Conservation (phyloP, 176 grass and related monocot genomes). For the Rhynchospora breviuscula region DNA sequence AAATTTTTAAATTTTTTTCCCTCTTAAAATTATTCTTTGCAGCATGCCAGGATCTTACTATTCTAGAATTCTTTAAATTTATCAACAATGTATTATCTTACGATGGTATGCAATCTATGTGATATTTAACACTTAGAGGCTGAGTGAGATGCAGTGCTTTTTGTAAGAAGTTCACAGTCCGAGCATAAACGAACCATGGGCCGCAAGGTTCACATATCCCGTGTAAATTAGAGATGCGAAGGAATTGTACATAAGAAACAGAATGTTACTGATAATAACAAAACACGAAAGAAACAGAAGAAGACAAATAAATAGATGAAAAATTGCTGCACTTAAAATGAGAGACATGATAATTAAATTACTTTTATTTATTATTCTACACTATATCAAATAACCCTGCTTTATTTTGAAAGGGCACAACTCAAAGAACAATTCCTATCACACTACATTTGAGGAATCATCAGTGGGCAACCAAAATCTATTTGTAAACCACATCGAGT, state of each 20-base stretch:
- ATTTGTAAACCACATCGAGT: constrained; percentile 80
- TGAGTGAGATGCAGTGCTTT: not conserved
- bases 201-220: too few species aligned
- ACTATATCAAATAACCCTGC: not conserved
- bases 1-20: too few species aligned
- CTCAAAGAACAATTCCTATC: not conserved
- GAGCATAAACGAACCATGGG: too few species aligned
- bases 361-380: constrained; percentile 9
- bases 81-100: not conserved
- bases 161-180: not conserved
- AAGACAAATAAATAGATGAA: too few species aligned
- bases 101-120: not conserved
- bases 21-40: too few species aligned
- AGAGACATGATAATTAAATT: not conserved
- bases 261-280: too few species aligned
- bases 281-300: too few species aligned
- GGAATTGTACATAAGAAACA: too few species aligned
- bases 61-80: not conserved
- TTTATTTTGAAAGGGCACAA: constrained; percentile 1
- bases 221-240: too few species aligned
- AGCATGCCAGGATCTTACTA: not conserved
- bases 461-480: constrained; percentile 52
- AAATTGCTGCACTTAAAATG: too few species aligned
- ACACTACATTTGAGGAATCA: constrained; percentile 32
- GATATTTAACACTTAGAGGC: not conserved